phyloP scores from a whole-genome alignment of 495 filamentous ascomycete species.

The Annulohypoxylon moriforme region DNA sequence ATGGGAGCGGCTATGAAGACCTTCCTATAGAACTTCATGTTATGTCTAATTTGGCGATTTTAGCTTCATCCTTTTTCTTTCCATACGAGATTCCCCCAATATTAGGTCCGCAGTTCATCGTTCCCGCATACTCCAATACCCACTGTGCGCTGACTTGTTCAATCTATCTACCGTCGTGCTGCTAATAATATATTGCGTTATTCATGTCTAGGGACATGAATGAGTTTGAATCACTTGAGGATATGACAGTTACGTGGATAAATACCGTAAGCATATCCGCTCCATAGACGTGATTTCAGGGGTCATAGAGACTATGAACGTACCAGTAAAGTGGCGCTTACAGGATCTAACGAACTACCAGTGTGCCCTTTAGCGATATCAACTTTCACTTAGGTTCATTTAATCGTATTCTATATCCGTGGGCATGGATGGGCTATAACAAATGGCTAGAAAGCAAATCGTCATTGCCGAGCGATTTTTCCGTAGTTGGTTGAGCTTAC shows the following conservation, averaged over 20 bases:
- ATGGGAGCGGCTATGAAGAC: conserved; percentile 8
- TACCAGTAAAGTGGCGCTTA: neutral
- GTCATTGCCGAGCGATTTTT: too few relatives aligned
- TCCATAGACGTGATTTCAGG: neutral
- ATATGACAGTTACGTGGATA: neutral
- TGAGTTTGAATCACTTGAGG: neutral
- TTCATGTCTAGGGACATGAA: neutral
- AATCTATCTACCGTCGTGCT: neutral
- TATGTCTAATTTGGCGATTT: conserved; percentile 19
- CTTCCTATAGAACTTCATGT: neutral
- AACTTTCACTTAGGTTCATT: too few relatives aligned
- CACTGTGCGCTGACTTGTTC: neutral
- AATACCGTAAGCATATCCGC: neutral
- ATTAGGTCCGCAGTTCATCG: conserved; percentile 17
- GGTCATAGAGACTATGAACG: neutral
- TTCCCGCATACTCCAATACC: neutral
- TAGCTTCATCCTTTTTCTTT: conserved; percentile 28
- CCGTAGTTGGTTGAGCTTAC: too few relatives aligned
- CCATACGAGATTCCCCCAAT: conserved; percentile 42
- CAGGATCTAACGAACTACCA: too few relatives aligned
- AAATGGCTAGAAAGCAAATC: too few relatives aligned
- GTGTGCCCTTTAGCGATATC: too few relatives aligned
- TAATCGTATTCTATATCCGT: too few relatives aligned
- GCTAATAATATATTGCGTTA: neutral
- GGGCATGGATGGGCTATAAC: too few relatives aligned